phyloP scores from a whole-genome alignment of 257 asterid species.

The Lavandula angustifolia region DNA sequence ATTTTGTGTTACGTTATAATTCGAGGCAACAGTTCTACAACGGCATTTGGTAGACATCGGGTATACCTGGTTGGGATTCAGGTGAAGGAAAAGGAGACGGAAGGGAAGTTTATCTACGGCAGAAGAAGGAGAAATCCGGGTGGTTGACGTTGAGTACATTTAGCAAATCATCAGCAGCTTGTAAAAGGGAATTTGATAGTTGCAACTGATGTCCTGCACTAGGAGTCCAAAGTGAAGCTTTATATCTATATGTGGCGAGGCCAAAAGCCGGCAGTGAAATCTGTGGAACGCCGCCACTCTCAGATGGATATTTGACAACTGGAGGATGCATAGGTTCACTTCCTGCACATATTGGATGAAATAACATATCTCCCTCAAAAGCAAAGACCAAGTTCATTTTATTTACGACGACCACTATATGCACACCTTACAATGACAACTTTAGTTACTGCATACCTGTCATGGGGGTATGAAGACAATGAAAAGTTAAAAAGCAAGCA shows the following conservation, averaged over 20 bases:
- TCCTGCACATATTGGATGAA: slow-evolving; percentile 42
- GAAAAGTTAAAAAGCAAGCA: slow-evolving; percentile 94
- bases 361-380: not conserved
- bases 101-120: slow-evolving; percentile 48
- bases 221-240: slow-evolving; percentile 77
- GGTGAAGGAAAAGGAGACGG: slow-evolving; percentile 12
- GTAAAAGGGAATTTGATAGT: slow-evolving; percentile 56
- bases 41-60: not conserved
- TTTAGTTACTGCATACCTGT: slow-evolving; percentile 49
- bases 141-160: slow-evolving; percentile 63
- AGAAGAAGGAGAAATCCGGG: slow-evolving; percentile 91
- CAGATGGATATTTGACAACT: slow-evolving; percentile 46
- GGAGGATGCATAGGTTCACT: slow-evolving; percentile 49
- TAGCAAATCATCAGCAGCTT: slow-evolving; percentile 73
- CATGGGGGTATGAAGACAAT: slow-evolving; percentile 76
- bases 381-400: not conserved
- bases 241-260: slow-evolving; percentile 80
- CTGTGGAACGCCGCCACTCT: slow-evolving; percentile 55
- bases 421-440: not conserved
- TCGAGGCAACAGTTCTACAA: not conserved
- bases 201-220: slow-evolving; percentile 50
- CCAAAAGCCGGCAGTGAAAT: slow-evolving; percentile 77
- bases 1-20: not conserved
- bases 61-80: slow-evolving; percentile 14
- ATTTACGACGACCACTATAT: not conserved